Evolutionary conservation across 306 rosid genomes (phyloP).

Genomic region (Ochetophila trinervis): DNA sequence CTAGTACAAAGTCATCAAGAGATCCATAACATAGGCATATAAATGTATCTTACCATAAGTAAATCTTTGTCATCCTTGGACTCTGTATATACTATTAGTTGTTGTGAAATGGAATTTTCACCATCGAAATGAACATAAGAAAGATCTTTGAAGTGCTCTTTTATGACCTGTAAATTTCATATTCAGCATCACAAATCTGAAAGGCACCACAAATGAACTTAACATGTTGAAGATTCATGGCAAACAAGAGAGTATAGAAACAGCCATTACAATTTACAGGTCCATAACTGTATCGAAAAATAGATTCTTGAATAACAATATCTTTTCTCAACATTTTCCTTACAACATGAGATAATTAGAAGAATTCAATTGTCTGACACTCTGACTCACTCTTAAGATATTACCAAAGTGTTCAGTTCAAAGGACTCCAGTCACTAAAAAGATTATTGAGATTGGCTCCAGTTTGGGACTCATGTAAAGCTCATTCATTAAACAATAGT

Average conservation of each 20-base stretch:
- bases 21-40: conserved; percentile 1
- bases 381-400: too few species aligned
- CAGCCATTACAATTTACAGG: too few species aligned
- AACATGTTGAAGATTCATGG: not conserved
- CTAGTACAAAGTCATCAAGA: not conserved
- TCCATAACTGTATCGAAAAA: too few species aligned
- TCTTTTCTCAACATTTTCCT: too few species aligned
- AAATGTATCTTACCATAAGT: conserved; percentile 55
- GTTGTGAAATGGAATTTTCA: conserved; percentile 48
- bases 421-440: too few species aligned
- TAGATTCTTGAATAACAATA: too few species aligned
- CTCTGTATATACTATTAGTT: conserved; percentile 62
- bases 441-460: too few species aligned
- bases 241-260: not conserved
- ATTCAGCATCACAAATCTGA: conserved; percentile 20
- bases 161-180: conserved; percentile 61
- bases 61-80: conserved; percentile 60
- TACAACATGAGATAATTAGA: too few species aligned
- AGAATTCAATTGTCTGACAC: too few species aligned
- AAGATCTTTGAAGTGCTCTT: conserved; percentile 68
- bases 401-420: too few species aligned
- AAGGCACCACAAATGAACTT: not conserved
- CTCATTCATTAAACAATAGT: too few species aligned
- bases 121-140: conserved; percentile 42
- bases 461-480: too few species aligned